Base-by-base conservation (phyloP, 2,329 filamentous ascomycete species). In the Magnaporthiopsis rhizophila region DNA sequence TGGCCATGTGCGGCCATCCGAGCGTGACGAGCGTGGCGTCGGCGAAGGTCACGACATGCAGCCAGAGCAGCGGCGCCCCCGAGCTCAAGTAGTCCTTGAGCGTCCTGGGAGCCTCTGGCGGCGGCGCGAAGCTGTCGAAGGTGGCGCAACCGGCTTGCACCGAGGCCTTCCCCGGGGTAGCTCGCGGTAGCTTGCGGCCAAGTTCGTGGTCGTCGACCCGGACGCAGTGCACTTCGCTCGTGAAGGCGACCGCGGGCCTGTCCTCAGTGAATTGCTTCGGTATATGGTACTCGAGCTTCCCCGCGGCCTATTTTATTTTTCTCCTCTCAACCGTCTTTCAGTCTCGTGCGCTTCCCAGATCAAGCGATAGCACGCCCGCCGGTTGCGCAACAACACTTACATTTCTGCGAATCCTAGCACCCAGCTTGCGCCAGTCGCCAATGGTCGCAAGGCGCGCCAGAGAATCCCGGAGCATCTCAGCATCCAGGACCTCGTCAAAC, bases 1-100 rank as follows among this genome's bases (percentile, higher is more conserved):
- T 77, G 7, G 83, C 69, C 0, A 76, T 77, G 69, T 85, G 83
- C 2, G 79, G 76, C 72, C 76, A 82, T 1, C 72, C 72, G 0
- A 85, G 66, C 0, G 75, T 74, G 1, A 85, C 72, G 0, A 85
- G 69, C 0, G 83, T 85, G 0, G 79, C 78, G 64, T 86, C 78
- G 3, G 68, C 69, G 68, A 85, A 85, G 0, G 76, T 76, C 3
- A 78, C 76, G 58, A 84, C 72, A 66, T 82, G 79, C 5, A 85
- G 71, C 4, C 75, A 75, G 5, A 85, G 69, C 68, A 80, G 78
- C 0, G 81, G 81, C 24, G 68, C 70, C 68, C 83, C 80, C 5
- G 69, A 66, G 58, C 71, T 68, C 15, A 80, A 61, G 65, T 77
- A 80, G 64, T 82, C 79, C 1, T 74, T 69, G 0, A 80, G 66